Base-by-base conservation (phyloP, 2,329 filamentous ascomycete genomes). In the Cladophialophora exuberans region DNA sequence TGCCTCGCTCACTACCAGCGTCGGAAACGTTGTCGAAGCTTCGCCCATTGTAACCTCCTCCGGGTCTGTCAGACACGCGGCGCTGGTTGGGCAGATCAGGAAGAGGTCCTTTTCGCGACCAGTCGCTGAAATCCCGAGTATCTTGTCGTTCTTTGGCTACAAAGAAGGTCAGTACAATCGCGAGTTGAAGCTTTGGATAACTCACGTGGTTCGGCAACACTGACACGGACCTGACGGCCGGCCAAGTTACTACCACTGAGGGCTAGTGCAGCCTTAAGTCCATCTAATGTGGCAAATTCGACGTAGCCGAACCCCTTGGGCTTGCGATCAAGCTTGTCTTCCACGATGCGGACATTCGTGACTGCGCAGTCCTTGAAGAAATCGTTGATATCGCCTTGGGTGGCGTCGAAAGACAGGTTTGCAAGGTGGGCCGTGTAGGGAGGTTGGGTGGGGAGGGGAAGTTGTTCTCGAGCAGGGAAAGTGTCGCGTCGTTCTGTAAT, bases 261-360 rank as follows among this genome's bases (percentile, higher is more conserved):
- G 56, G 85, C 84, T 62, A 99, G 82, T 53, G 94, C 94, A 75
- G 91, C 88, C 79, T 96, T 95, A 68, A 99, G 79, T 56, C 93
- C 93, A 45, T 97, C 93, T 39, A 94, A 77, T 47, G 85, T 87
- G 63, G 81, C 85, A 68, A 99, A 99, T 73, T 99, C 94, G 63
- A 96, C 93, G 72, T 99, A 99, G 59, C 93, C 94, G 68, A 99
- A 99, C 44, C 94, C 94, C 80, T 99, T 99, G 63, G 94, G 94
- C 69, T 92, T 91, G 73, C 88, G 85, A 70, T 94, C 88, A 72
- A 96, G 82, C 70, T 93, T 94, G 75, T 99, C 95, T 78, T 97
- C 93, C 62, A 99, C 96, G 67, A 99, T 91, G 67, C 94, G 89
- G 63, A 99, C 90, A 70, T 85, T 97, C 63, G 88, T 88, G 65